Percentiles rank a stretch among this genome's conserved stretches.
phyloP scores from a whole-genome alignment of 441 rosid species.

The Eutrema salsugineum region DNA sequence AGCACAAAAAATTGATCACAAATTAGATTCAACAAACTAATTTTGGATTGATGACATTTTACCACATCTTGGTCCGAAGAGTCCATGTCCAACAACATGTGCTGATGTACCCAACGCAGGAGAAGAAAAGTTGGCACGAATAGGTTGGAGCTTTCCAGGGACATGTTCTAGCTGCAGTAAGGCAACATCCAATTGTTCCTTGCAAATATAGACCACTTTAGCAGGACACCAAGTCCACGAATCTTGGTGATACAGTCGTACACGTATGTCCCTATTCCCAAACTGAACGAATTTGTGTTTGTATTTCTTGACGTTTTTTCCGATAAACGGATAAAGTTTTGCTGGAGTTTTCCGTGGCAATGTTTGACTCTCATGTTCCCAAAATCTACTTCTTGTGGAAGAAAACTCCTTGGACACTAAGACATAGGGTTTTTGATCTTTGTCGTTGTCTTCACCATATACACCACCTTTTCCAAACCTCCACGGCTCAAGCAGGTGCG shows the following conservation, averaged over 20 bases:
- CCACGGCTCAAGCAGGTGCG: constrained; percentile 97
- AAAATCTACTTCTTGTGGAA: constrained; percentile 26
- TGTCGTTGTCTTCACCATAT: constrained; percentile 35
- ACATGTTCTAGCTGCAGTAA: constrained; percentile 68
- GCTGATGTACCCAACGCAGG: constrained; percentile 73
- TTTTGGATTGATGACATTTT: neutral
- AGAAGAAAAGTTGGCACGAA: constrained; percentile 42
- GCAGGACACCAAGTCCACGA: constrained; percentile 90
- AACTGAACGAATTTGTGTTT: constrained; percentile 35
- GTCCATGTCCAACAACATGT: constrained; percentile 88
- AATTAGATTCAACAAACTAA: neutral
- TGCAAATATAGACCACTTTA: constrained; percentile 63
- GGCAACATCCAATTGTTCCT: constrained; percentile 87
- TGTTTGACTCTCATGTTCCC: constrained; percentile 28
- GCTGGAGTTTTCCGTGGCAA: constrained; percentile 17
- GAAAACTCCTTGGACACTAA: constrained; percentile 35
- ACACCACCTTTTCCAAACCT: constrained; percentile 75
- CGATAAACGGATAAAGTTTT: constrained; percentile 22
- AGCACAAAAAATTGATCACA: neutral
- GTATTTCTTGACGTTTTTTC: constrained; percentile 34
- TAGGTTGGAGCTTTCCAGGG: constrained; percentile 59
- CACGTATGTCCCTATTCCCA: constrained; percentile 48
- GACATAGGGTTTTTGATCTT: constrained; percentile 10
- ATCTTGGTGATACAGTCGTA: constrained; percentile 64
- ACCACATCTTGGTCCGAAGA: constrained; percentile 95